Base-by-base conservation (phyloP, 257 asterid species). In the Solanum gracilifrons region DNA sequence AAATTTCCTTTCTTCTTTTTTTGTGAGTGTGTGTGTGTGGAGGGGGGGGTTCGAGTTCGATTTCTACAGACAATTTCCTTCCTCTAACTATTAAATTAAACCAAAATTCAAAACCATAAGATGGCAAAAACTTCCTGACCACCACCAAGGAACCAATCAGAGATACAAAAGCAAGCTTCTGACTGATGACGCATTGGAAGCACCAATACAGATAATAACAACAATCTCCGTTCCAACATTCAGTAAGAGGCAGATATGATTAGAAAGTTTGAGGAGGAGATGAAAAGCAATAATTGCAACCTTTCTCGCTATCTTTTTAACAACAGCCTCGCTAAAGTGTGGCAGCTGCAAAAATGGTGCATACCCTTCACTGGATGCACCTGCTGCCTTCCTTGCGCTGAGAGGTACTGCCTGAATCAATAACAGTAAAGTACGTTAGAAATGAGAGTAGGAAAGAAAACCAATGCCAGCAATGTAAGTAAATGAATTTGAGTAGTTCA, bases 331-430 rank as follows among this genome's bases (percentile, higher is more conserved):
- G 5, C 95, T 95, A 91, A 97, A 97, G 92, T 97, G 98, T 43
- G 99, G 99, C 90, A 97, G 94, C 94, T 97, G 99, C 90, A 97
- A 95, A 90, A 97, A 97, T 72, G 99, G 95, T 41, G 98, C 98
- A 88, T 94, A 94, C 68, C 99, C 99, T 91, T 97, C 99, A 20
- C 92, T 91, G 72, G 96, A 95, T 83, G 90, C 98, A 82, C 96
- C 98, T 68, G 94, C 89, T 86, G 96, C 93, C 92, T 96, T 97
- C 92, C 99, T 93, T 79, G 98, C 92, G 87, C 98, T 94, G 86
- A 95, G 94, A 87, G 98, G 99, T 77, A 97, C 99, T 68, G 96
- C 99, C 99, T 97, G 93, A 89, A 92, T 72, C 85, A 32, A 72
- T 36, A 73, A 36, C 87, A 90, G 69, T 51, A 51, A 23, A 29